Evolutionary conservation across 2,329 filamentous ascomycete species (phyloP).

Genomic region (Nigrograna mackinnonii): DNA sequence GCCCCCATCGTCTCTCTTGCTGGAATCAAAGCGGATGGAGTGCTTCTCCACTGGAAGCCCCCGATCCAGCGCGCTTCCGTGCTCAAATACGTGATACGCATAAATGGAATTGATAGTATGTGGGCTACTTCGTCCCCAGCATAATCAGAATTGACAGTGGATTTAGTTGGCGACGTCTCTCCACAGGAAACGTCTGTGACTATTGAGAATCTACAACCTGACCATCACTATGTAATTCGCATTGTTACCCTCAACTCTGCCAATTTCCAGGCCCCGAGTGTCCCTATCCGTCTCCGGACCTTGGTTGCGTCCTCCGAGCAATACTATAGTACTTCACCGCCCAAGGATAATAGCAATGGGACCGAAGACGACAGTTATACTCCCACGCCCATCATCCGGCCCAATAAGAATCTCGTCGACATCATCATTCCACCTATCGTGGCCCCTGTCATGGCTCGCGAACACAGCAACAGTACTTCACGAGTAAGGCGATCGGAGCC

Average conservation of each 20-base stretch:
- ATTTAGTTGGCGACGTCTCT: constrained; percentile 78
- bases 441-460: constrained; percentile 65
- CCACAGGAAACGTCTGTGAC: constrained; percentile 85
- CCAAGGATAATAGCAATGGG: constrained; percentile 46
- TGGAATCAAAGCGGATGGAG: constrained; percentile 83
- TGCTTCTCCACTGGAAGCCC: constrained; percentile 88
- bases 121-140: constrained; percentile 2
- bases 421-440: constrained; percentile 65
- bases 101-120: constrained; percentile 89
- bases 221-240: constrained; percentile 89
- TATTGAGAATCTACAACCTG: constrained; percentile 83
- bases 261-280: constrained; percentile 90
- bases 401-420: constrained; percentile 60
- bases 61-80: constrained; percentile 69
- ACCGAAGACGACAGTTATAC: constrained; percentile 44
- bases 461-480: constrained; percentile 61
- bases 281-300: constrained; percentile 82
- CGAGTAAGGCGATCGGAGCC: constrained; percentile 67
- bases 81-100: constrained; percentile 85
- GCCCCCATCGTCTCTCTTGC: constrained; percentile 88
- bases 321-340: constrained; percentile 54
- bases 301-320: constrained; percentile 47
- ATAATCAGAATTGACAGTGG: constrained; percentile 11
- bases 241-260: constrained; percentile 89
- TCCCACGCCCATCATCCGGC: constrained; percentile 57